A percentile compares a stretch with the other conserved stretches of the same genome.
These are phyloP conservation scores for Metschnikowia baotianmanensis DNA, from an alignment of 805 yeast genomes.

Conservation along the genomic window DNA sequence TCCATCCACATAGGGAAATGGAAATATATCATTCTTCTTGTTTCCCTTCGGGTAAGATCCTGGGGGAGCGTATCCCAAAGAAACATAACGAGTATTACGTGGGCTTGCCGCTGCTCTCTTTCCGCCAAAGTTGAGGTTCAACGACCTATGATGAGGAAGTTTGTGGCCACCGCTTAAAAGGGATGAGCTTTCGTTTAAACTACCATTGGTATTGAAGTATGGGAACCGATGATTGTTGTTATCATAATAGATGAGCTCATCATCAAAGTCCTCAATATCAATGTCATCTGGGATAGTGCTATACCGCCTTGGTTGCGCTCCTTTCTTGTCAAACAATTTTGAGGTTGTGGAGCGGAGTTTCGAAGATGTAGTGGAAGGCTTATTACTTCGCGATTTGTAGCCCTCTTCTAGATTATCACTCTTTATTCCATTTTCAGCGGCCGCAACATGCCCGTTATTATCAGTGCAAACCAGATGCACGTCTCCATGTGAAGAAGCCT, in stretches of 20 bases:
- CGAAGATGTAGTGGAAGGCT: constrained; percentile 32
- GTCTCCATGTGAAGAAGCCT: constrained; percentile 31
- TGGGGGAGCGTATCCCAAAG: constrained; percentile 34
- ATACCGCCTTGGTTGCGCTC: constrained; percentile 68
- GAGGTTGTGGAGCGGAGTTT: constrained; percentile 68
- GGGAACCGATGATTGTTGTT: constrained; percentile 39
- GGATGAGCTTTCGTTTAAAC: constrained; percentile 32
- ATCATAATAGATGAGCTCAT: constrained; percentile 48
- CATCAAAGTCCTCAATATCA: constrained; percentile 54
- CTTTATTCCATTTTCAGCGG: constrained; percentile 2
- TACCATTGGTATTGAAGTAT: constrained; percentile 24
- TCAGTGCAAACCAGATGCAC: constrained; percentile 16
- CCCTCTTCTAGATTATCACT: constrained; percentile 3
- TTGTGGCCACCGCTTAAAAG: constrained; percentile 25
- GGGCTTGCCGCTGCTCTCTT: constrained; percentile 20
- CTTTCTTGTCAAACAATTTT: constrained; percentile 68
- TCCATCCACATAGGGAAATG: constrained; percentile 34
- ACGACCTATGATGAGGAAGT: constrained; percentile 41
- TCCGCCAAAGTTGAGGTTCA: constrained; percentile 33
- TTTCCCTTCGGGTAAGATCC: constrained; percentile 5
- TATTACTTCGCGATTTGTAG: constrained; percentile 24
- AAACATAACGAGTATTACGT: constrained; percentile 35
- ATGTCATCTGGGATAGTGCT: constrained; percentile 68
- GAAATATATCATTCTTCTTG: constrained; percentile 26
- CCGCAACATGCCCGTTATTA: constrained; percentile 4